These are phyloP conservation scores for Coprinopsis strossmayeri DNA, from an alignment of 768 basidiomycete genomes.

Conservation along the genomic window DNA sequence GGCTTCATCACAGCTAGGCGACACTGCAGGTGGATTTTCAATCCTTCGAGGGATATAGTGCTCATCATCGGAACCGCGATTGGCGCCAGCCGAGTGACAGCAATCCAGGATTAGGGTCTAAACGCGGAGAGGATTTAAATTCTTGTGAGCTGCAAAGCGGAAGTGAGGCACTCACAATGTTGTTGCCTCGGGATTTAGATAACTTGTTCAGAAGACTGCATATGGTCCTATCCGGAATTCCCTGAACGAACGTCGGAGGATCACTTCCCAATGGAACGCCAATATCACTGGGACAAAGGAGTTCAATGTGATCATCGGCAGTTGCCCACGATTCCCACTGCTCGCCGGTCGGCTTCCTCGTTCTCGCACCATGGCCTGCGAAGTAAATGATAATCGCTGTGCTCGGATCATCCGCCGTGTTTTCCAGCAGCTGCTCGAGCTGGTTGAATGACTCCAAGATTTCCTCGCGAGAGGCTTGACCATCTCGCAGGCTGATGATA, in stretches of 20 bases:
- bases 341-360: slow-evolving; percentile 21
- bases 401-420: slow-evolving; percentile 14
- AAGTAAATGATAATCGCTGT: slow-evolving; percentile 36
- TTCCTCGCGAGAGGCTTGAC: slow-evolving; percentile 26
- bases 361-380: slow-evolving; percentile 37
- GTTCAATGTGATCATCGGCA: slow-evolving; percentile 24
- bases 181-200: slow-evolving; percentile 32
- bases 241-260: slow-evolving; percentile 16
- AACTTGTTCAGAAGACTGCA: slow-evolving; percentile 29
- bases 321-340: slow-evolving; percentile 23
- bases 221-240: slow-evolving; percentile 40
- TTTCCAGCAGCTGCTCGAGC: slow-evolving; percentile 21
- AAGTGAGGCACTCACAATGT: slow-evolving; percentile 27
- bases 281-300: slow-evolving; percentile 29
- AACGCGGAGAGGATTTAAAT: neutral
- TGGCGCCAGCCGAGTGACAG: slow-evolving; percentile 34
- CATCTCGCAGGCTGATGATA: slow-evolving; percentile 31
- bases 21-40: slow-evolving; percentile 20
- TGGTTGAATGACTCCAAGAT: slow-evolving; percentile 30
- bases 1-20: slow-evolving; percentile 18
- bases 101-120: slow-evolving; percentile 43
- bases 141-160: neutral
- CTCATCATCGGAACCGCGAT: slow-evolving; percentile 15
- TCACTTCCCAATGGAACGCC: slow-evolving; percentile 6
- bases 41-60: slow-evolving; percentile 19